Conservation (phyloP, 2,329 filamentous ascomycete species). For the Teratosphaeria epicoccoides region DNA sequence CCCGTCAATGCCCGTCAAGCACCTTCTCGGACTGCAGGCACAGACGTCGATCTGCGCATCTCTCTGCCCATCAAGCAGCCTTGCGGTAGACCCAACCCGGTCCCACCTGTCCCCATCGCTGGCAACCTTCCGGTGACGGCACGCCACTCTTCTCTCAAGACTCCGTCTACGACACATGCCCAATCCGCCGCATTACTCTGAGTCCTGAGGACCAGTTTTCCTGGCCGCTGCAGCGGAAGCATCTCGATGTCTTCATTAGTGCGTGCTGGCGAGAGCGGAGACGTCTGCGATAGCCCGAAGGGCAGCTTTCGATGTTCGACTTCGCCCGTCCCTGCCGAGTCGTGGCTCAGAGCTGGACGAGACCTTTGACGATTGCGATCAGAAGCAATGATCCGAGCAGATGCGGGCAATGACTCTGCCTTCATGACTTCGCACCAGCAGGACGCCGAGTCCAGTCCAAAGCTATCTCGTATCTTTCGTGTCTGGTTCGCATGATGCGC, state of each 20-base stretch:
- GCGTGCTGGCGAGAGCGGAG: not conserved
- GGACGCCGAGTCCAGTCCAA: not conserved
- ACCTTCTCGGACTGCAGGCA: not conserved
- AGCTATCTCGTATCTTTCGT: not conserved
- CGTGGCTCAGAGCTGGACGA: no score
- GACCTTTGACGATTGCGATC: no score
- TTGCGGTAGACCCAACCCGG: not conserved
- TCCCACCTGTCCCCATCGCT: not conserved
- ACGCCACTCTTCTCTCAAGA: not conserved
- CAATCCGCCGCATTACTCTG: not conserved
- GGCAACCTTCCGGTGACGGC: not conserved
- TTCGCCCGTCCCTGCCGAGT: not conserved
- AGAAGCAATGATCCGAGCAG: not conserved
- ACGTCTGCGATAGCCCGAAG: not conserved
- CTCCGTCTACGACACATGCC: not conserved
- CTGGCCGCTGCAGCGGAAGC: not conserved
- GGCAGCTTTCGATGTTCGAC: not conserved
- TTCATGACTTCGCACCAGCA: not conserved
- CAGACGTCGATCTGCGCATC: not conserved
- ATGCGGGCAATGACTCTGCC: not conserved
- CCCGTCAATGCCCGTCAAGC: not conserved
- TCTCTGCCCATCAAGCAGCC: not conserved
- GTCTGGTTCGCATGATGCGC: not conserved
- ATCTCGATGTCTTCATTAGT: not conserved
- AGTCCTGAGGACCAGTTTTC: not conserved